A percentile compares a stretch with the other conserved stretches of the same genome.
phyloP scores from a whole-genome alignment of 257 asterid species.

The Solanum pinnatisectum region DNA sequence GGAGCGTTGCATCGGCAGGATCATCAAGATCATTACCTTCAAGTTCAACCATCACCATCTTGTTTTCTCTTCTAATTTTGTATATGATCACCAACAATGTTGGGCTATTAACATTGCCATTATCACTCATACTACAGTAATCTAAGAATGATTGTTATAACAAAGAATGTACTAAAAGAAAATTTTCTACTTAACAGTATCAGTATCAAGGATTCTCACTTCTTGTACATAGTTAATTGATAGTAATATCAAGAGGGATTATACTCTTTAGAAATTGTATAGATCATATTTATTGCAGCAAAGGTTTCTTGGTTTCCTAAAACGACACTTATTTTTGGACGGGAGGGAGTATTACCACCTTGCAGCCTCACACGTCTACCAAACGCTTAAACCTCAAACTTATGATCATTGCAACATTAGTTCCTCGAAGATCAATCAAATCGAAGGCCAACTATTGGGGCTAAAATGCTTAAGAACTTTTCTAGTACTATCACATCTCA shows the following conservation, averaged over 20 bases:
- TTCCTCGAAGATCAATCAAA: background rate
- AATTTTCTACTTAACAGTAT: background rate
- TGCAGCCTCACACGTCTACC: background rate
- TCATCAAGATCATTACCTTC: constrained; percentile 24
- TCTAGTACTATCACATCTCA: background rate
- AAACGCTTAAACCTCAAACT: background rate
- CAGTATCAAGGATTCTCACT: background rate
- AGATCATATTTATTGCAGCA: background rate
- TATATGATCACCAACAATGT: constrained; percentile 27
- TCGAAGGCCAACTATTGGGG: background rate
- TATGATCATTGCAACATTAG: background rate
- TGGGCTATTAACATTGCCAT: constrained; percentile 22
- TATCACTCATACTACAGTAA: constrained; percentile 11
- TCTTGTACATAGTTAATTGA: background rate
- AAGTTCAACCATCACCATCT: constrained; percentile 11
- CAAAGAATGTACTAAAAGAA: constrained; percentile 1
- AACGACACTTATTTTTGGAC: background rate
- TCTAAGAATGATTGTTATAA: background rate
- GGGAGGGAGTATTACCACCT: background rate
- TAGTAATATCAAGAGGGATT: background rate
- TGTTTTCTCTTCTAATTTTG: constrained; percentile 43
- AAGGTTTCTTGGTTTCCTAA: background rate
- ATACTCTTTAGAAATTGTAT: background rate
- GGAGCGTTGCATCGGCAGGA: constrained; percentile 39
- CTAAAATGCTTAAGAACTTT: background rate